Percentiles rank a stretch among this genome's conserved stretches.
Conservation (phyloP, 192 early-diverging fungal species). For the Funneliformis geosporum region DNA sequence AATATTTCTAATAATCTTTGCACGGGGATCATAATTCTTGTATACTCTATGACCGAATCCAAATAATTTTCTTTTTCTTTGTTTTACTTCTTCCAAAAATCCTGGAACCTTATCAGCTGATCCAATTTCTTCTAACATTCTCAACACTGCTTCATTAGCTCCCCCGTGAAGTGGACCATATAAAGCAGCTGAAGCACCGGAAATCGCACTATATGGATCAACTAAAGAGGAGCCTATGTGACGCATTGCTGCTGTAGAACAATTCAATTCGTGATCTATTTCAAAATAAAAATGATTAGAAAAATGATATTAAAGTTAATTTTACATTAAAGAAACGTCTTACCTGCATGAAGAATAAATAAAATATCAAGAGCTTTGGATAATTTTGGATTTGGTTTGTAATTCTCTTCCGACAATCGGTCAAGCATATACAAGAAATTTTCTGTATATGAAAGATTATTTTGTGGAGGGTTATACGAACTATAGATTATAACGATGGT, state of each 20-base stretch:
- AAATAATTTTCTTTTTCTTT: conserved; percentile 59
- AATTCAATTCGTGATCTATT: conserved; percentile 43
- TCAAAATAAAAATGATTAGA: background rate
- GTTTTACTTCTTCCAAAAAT: conserved; percentile 65
- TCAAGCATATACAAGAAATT: conserved; percentile 76
- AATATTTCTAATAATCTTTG: conserved; percentile 60
- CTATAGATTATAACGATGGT: conserved; percentile 13
- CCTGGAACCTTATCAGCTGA: conserved; percentile 54
- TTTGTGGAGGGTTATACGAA: conserved; percentile 40
- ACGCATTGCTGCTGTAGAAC: conserved; percentile 63
- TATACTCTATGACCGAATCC: conserved; percentile 65
- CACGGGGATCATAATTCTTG: conserved; percentile 67
- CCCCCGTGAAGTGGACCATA: conserved; percentile 71
- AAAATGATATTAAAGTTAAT: too few relatives aligned
- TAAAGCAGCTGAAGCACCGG: conserved; percentile 63
- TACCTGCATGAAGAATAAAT: conserved; percentile 72
- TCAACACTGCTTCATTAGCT: conserved; percentile 64
- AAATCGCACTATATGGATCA: conserved; percentile 61
- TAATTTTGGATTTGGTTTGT: conserved; percentile 59
- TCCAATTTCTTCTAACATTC: conserved; percentile 68
- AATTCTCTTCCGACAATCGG: conserved; percentile 58
- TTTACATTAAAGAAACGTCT: background rate
- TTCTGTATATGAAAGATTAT: conserved; percentile 59
- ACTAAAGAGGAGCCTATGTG: conserved; percentile 64
- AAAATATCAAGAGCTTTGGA: conserved; percentile 65